phyloP scores from a whole-genome alignment of 495 filamentous ascomycete genomes.

The Bryoglossum gracile region DNA sequence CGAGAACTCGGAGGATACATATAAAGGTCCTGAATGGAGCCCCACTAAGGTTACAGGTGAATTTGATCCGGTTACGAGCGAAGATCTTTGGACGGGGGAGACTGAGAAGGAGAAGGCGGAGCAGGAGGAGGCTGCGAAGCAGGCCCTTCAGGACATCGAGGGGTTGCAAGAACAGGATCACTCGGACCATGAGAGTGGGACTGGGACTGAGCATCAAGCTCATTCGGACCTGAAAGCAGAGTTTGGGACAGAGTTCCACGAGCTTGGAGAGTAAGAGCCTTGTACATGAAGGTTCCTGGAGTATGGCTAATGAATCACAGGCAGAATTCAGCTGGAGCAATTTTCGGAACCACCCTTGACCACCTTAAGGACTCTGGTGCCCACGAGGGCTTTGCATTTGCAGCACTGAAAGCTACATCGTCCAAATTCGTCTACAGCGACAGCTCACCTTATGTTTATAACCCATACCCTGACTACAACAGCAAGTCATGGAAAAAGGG shows the following conservation, averaged over 20 bases:
- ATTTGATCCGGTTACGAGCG: too few species aligned
- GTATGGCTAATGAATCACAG: conserved; percentile 2
- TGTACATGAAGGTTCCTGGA: background rate
- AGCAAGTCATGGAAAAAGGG: conserved; percentile 13
- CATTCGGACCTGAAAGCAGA: conserved; percentile 17
- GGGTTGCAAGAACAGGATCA: background rate
- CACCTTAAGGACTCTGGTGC: conserved; percentile 22
- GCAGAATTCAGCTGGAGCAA: conserved; percentile 28
- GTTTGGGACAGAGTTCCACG: conserved; percentile 35
- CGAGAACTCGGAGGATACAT: too few species aligned
- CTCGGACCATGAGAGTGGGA: background rate
- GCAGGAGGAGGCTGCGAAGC: too few species aligned
- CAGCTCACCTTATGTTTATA: conserved; percentile 32
- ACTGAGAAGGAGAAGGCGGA: too few species aligned
- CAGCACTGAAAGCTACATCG: conserved; percentile 22
- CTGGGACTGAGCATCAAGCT: background rate
- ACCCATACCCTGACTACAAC: conserved; percentile 44
- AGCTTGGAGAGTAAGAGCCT: conserved; percentile 31
- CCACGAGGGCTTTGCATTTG: conserved; percentile 18
- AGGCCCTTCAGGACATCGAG: too few species aligned
- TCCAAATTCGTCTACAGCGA: conserved; percentile 24
- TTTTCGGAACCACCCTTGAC: conserved; percentile 42
- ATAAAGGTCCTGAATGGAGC: too few species aligned
- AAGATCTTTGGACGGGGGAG: too few species aligned
- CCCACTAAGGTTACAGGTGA: too few species aligned